A percentile compares a stretch with the other conserved stretches of the same genome.
These are phyloP conservation scores for Betula pendula DNA, from an alignment of 306 rosid species.

Conservation along the genomic window DNA sequence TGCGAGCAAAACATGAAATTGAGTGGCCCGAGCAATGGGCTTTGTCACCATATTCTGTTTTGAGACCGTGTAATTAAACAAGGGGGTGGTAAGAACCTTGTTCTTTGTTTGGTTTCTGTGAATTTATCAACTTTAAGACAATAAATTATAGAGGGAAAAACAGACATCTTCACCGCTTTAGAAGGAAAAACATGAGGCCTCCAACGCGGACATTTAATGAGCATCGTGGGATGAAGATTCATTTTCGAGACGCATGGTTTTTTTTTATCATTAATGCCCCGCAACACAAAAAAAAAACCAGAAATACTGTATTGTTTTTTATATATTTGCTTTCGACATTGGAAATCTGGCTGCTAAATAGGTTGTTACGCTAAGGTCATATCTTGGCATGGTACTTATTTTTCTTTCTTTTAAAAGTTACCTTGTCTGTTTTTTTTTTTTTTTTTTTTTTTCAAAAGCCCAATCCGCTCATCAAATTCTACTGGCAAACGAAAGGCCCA, in stretches of 20 bases:
- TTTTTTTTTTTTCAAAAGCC: too few relatives aligned
- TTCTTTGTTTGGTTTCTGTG: slow-evolving; percentile 40
- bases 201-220: slow-evolving; percentile 64
- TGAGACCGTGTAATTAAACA: slow-evolving; percentile 7
- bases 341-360: too few relatives aligned
- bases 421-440: too few relatives aligned
- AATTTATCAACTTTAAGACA: too few relatives aligned
- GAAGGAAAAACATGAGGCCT: slow-evolving; percentile 61
- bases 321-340: too few relatives aligned
- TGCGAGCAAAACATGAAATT: neutral
- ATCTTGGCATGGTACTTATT: too few relatives aligned
- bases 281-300: too few relatives aligned
- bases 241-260: slow-evolving; percentile 46
- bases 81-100: slow-evolving; percentile 30
- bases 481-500: too few relatives aligned
- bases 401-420: too few relatives aligned
- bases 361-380: too few relatives aligned
- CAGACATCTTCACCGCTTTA: slow-evolving; percentile 83
- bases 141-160: slow-evolving; percentile 49
- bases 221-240: slow-evolving; percentile 62
- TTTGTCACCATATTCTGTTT: slow-evolving; percentile 22
- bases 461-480: too few relatives aligned
- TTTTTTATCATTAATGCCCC: neutral
- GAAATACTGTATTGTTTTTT: too few relatives aligned
- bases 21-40: slow-evolving; percentile 22